Base-by-base conservation (phyloP, 371 early-diverging fungal genomes). In the Mucor racemosus region DNA sequence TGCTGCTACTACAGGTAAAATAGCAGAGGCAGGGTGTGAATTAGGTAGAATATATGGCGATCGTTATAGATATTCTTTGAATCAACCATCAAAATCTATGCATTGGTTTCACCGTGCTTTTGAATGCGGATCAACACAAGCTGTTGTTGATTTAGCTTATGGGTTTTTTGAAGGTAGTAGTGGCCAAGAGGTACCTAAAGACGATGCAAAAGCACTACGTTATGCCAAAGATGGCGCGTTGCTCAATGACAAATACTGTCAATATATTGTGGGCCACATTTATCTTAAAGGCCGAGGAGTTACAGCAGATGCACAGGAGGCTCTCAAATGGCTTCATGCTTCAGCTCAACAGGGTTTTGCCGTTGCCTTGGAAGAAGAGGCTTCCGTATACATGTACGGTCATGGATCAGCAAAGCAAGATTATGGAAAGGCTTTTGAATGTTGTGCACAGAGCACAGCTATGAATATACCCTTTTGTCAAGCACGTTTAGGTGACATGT, bases 261-360 rank as follows among this genome's bases (percentile, higher is more conserved):
- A 82, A 38, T 82, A 82, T 19, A 76, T 82, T 48, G 60, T 77
- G 38, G 79, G 82, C 7, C 73, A 76, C 41, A 56, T 81, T 1
- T 76, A 71, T 44, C 48, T 76, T 14, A 72, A 75, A 9, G 74
- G 75, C 0, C 58, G 68, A 35, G 73, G 78, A 0, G 69, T 69
- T 15, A 40, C 50, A 0, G 44, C 62, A 15, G 55, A 79, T 58
- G 63, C 67, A 7, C 40, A 59, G 21, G 73, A 81, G 34, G 79
- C 79, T 5, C 58, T 82, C 35, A 60, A 66, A 58, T 82, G 76
- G 72, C 40, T 82, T 9, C 64, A 65, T 39, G 67, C 67, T 3
- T 77, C 82, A 0, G 82, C 76, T 3, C 65, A 75, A 13, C 82
- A 82, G 56, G 82, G 76, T 1, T 79, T 82, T 54, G 72, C 76